Percentiles rank a stretch among this genome's conserved stretches.
Conservation (phyloP, 2,329 filamentous ascomycete species). For the Seiridium cupressi region DNA sequence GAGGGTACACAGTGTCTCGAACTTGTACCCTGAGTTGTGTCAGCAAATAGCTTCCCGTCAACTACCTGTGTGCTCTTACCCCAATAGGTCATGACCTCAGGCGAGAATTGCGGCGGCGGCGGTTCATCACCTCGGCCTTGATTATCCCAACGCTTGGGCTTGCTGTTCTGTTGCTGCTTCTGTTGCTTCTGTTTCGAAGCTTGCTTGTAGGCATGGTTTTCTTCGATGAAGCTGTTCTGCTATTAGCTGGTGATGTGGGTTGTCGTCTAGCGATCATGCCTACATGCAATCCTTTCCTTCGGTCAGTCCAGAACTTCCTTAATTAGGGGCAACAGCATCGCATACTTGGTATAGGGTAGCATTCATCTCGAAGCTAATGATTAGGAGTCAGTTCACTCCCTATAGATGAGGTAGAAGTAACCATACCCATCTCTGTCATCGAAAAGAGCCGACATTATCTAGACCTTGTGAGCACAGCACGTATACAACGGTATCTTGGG, state of each 20-base stretch:
- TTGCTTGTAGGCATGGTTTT: conserved; percentile 75
- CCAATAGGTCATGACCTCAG: conserved; percentile 90
- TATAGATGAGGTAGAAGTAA: background rate
- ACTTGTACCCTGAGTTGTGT: conserved; percentile 78
- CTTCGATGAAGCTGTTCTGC: conserved; percentile 77
- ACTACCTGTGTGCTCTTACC: conserved; percentile 46
- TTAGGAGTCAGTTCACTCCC: background rate
- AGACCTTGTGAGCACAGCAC: conserved; percentile 9
- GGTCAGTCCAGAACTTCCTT: conserved; percentile 14
- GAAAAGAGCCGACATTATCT: conserved; percentile 86
- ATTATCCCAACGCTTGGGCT: conserved; percentile 20
- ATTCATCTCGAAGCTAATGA: conserved; percentile 85
- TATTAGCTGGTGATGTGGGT: background rate
- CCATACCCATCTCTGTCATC: conserved; percentile 75
- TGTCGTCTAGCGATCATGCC: conserved; percentile 16
- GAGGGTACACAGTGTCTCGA: conserved; percentile 81
- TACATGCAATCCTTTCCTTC: conserved; percentile 51
- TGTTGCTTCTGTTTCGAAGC: conserved; percentile 58
- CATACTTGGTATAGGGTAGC: conserved; percentile 84
- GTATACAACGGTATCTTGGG: background rate
- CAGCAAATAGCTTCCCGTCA: background rate
- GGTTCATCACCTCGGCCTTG: background rate
- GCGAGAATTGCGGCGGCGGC: conserved; percentile 43
- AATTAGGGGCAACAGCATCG: conserved; percentile 10
- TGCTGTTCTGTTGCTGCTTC: conserved; percentile 51